Evolutionary conservation across 164 flowering plant species (phyloP), one percentile per base, ranked within the genome.

Genomic region (Umbilicus rupestris): DNA sequence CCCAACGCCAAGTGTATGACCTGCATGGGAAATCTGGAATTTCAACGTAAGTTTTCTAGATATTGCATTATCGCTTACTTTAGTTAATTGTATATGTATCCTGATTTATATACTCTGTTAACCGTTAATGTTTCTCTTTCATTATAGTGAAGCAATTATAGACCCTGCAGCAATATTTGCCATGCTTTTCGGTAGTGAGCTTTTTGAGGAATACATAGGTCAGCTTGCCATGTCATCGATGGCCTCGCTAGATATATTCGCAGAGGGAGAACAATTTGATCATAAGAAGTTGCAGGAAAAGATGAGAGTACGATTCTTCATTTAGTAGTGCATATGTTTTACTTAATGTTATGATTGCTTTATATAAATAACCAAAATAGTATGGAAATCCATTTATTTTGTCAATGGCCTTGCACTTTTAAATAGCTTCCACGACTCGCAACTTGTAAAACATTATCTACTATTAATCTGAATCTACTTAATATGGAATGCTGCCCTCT

Each of bases 151-250:
- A 0, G 86, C 89, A 22, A 89, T 95, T 68, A 92, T 95, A 70
- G 97, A 92, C 70, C 97, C 97, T 69, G 99, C 99, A 41, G 99
- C 97, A 55, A 88, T 95, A 16, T 95, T 95, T 76, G 97, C 99
- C 10, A 92, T 95, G 97, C 99, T 95, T 65, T 95, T 95, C 72
- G 99, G 99, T 71, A 95, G 97, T 78, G 99, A 95, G 74, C 96
- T 92, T 74, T 95, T 95, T 77, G 99, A 95, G 79, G 97, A 89
- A 58, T 95, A 95, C 78, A 90, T 95, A 64, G 99, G 99, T 62
- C 94, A 95, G 81, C 94, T 92, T 75, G 97, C 99, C 35, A 92
- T 95, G 97, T 96, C 96, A 71, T 95, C 99, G 65, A 88, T 95
- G 97, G 97, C 99, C 73, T 95, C 99, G 55, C 78, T 88, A 72